Conservation (phyloP, 2,329 filamentous ascomycete species). For the Proliferodiscus dingleyae region DNA sequence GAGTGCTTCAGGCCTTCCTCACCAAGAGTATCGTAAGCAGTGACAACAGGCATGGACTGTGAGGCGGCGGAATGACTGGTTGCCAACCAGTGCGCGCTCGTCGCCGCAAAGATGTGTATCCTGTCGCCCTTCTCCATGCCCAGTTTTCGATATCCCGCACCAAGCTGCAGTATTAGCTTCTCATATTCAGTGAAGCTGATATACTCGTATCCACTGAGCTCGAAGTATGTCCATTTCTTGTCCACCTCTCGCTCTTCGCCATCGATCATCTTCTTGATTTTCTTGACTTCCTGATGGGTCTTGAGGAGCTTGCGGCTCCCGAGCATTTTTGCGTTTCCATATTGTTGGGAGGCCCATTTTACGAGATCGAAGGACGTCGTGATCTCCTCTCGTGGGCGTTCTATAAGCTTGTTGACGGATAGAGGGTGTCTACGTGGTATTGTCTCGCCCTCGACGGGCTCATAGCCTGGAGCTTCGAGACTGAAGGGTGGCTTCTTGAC, state of each 20-base stretch:
- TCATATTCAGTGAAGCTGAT: conserved; percentile 75
- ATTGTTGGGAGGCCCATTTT: conserved; percentile 59
- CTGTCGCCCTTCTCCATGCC: conserved; percentile 65
- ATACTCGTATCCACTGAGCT: conserved; percentile 75
- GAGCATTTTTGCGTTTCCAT: conserved; percentile 59
- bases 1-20: conserved; percentile 81
- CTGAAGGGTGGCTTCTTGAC: conserved; percentile 51
- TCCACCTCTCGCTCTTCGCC: conserved; percentile 74
- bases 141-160: conserved; percentile 66
- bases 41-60: conserved; percentile 88
- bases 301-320: conserved; percentile 70
- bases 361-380: conserved; percentile 74
- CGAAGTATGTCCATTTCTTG: conserved; percentile 86
- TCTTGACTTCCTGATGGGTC: conserved; percentile 79
- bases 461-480: conserved; percentile 53
- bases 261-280: conserved; percentile 82
- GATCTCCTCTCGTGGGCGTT: conserved; percentile 52
- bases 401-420: conserved; percentile 52
- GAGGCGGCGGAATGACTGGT: conserved; percentile 74
- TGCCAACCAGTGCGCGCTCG: conserved; percentile 68
- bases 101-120: conserved; percentile 77
- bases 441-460: conserved; percentile 62
- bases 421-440: conserved; percentile 58
- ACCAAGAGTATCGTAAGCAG: conserved; percentile 89
- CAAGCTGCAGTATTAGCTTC: conserved; percentile 60